These are phyloP conservation scores for Globisporangium echinulatum DNA, from an alignment of 352 stramenopile species.

Conservation along the genomic window DNA sequence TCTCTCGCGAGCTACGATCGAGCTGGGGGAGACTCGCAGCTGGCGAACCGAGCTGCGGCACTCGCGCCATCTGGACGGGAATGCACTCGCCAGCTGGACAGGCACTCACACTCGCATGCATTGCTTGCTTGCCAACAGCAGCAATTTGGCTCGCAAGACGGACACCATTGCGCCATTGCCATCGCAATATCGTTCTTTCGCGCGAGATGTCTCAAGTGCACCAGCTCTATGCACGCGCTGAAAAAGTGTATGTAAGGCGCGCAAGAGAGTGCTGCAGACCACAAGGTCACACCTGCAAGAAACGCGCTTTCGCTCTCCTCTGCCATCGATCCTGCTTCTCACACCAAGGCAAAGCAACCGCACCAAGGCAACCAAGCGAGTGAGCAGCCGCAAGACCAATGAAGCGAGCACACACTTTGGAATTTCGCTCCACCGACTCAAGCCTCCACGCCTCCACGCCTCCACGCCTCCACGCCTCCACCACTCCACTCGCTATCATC, in stretches of 20 bases:
- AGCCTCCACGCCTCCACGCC: neutral
- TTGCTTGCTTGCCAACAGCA: neutral
- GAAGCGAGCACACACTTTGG: neutral
- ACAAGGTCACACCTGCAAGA: neutral
- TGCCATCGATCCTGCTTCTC: neutral
- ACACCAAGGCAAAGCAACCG: no score
- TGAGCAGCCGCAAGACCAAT: neutral
- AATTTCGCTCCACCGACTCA: slow-evolving; percentile 6
- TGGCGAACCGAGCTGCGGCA: neutral
- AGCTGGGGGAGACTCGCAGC: neutral
- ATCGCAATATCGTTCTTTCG: neutral
- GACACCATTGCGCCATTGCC: no score
- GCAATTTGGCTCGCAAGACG: no score
- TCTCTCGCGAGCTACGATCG: neutral
- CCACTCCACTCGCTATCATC: slow-evolving; percentile 1
- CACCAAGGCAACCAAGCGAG: neutral
- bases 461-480: neutral
- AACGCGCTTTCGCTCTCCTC: neutral
- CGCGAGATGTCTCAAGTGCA: neutral
- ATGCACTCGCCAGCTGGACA: neutral
- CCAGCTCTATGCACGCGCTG: neutral
- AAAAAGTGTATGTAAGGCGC: neutral
- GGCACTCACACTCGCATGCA: neutral
- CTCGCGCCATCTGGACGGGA: neutral
- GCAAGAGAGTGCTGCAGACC: neutral